phyloP scores from a whole-genome alignment of 352 stramenopile species.

The Phytophthora pisi region DNA sequence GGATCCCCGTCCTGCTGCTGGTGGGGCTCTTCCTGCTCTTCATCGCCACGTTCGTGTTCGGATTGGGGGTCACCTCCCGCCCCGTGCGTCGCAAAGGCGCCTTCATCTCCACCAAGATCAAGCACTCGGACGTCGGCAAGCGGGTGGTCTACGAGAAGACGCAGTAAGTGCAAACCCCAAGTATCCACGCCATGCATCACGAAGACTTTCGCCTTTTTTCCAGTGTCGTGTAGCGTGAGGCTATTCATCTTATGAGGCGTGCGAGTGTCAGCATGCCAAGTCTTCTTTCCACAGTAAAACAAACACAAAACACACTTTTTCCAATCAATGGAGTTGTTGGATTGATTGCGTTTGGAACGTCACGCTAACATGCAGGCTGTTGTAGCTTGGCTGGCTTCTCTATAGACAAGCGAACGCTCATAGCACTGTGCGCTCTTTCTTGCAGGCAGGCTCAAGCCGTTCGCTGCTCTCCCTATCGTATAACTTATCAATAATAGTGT shows the following conservation, averaged over 20 bases:
- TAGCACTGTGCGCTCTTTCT: slow-evolving; percentile 4
- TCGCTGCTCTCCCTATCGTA: slow-evolving; percentile 34
- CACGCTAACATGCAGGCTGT: slow-evolving; percentile 25
- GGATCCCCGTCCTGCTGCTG: slow-evolving; percentile 72
- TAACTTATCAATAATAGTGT: slow-evolving; percentile 43
- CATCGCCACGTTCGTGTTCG: slow-evolving; percentile 71
- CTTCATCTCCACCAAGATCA: slow-evolving; percentile 75
- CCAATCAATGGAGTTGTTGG: slow-evolving; percentile 18
- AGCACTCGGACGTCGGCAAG: slow-evolving; percentile 82
- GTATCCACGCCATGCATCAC: slow-evolving; percentile 1
- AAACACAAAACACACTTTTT: slow-evolving; percentile 15
- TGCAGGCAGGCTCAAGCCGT: slow-evolving; percentile 1
- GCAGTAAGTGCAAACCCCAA: slow-evolving; percentile 34
- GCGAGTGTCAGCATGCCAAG: slow-evolving; percentile 8
- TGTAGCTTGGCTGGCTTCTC: slow-evolving; percentile 30
- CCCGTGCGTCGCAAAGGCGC: slow-evolving; percentile 81
- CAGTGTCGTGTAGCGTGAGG: slow-evolving; percentile 16
- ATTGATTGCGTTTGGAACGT: slow-evolving; percentile 22
- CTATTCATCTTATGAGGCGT: slow-evolving; percentile 19
- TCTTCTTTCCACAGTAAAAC: not conserved
- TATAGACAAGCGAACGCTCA: slow-evolving; percentile 32
- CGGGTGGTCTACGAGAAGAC: slow-evolving; percentile 87
- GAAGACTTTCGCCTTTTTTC: slow-evolving; percentile 6
- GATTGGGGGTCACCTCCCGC: slow-evolving; percentile 74
- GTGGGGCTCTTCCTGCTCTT: slow-evolving; percentile 71